A percentile compares a stretch with the other conserved stretches of the same genome.
Evolutionary conservation across 495 filamentous ascomycete species (phyloP).

Genomic region (Entonaema liquescens): DNA sequence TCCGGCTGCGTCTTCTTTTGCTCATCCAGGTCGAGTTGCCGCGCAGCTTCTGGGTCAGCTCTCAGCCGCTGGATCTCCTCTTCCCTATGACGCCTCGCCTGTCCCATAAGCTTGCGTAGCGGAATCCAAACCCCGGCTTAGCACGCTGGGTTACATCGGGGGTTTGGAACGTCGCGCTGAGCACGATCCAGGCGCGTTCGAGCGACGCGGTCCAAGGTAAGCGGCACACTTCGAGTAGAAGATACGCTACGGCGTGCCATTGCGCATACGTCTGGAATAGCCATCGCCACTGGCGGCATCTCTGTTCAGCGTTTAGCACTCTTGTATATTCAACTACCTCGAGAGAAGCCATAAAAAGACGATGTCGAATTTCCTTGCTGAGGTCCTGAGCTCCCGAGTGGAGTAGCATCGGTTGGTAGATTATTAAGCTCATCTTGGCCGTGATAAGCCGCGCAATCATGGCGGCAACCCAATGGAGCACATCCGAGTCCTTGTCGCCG

Average conservation of each 20-base stretch:
- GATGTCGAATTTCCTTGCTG: slow-evolving; percentile 69
- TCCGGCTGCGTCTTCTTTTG: slow-evolving; percentile 45
- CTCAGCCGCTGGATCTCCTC: slow-evolving; percentile 56
- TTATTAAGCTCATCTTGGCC: slow-evolving; percentile 64
- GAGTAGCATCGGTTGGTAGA: slow-evolving; percentile 61
- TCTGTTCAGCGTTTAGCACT: slow-evolving; percentile 66
- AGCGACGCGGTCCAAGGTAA: slow-evolving; percentile 71
- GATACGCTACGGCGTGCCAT: slow-evolving; percentile 81
- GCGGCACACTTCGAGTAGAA: slow-evolving; percentile 79
- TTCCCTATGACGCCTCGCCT: slow-evolving; percentile 65
- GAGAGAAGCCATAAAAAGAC: slow-evolving; percentile 76
- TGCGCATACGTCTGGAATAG: slow-evolving; percentile 83
- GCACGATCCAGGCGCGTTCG: slow-evolving; percentile 82
- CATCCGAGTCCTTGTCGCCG: slow-evolving; percentile 63
- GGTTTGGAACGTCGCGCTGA: slow-evolving; percentile 69
- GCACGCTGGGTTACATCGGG: slow-evolving; percentile 61
- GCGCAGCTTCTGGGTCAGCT: slow-evolving; percentile 52
- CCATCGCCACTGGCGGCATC: slow-evolving; percentile 78
- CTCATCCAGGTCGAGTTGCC: slow-evolving; percentile 52
- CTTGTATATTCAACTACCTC: slow-evolving; percentile 80
- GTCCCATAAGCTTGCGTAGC: slow-evolving; percentile 73
- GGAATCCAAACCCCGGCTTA: slow-evolving; percentile 76
- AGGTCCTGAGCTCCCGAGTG: slow-evolving; percentile 55
- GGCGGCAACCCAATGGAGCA: slow-evolving; percentile 72
- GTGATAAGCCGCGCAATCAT: slow-evolving; percentile 74